phyloP scores from a whole-genome alignment of 2,329 filamentous ascomycete genomes.

The Colletotrichum cuscutae region DNA sequence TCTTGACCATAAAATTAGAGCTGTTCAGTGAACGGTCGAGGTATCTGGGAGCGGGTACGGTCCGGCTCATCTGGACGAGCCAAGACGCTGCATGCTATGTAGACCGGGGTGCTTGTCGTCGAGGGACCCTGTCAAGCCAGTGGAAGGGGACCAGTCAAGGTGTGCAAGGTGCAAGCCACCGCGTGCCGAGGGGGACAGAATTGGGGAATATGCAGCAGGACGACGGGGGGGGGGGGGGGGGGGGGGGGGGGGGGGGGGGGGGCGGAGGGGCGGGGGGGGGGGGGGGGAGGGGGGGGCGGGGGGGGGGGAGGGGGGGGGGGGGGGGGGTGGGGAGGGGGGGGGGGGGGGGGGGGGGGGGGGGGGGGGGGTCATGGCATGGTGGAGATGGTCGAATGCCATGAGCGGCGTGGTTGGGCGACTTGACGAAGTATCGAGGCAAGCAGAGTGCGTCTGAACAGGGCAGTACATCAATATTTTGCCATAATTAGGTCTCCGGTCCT shows the following conservation, averaged over 20 bases:
- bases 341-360: conserved; percentile 25
- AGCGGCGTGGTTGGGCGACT: conserved; percentile 30
- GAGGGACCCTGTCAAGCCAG: conserved; percentile 31
- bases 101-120: conserved; percentile 32
- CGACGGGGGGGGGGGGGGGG: conserved; percentile 28
- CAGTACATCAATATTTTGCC: conserved; percentile 36
- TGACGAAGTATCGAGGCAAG: conserved; percentile 28
- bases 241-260: conserved; percentile 30
- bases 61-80: conserved; percentile 37
- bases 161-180: conserved; percentile 34
- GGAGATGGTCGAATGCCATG: conserved; percentile 15
- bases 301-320: too few relatives aligned
- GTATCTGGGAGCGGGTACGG: conserved; percentile 35
- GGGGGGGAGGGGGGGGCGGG: too few relatives aligned
- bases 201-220: conserved; percentile 30
- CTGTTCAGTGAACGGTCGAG: conserved; percentile 30
- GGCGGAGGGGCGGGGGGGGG: too few relatives aligned
- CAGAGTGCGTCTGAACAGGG: conserved; percentile 21
- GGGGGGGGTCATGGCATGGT: conserved; percentile 24
- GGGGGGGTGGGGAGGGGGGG: too few relatives aligned
- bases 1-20: conserved; percentile 57
- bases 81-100: conserved; percentile 30
- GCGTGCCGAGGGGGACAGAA: conserved; percentile 35
- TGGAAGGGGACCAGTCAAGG: conserved; percentile 12
- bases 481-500: conserved; percentile 30